Evolutionary conservation across 192 early-diverging fungal genomes (phyloP), one percentile per base, ranked within the genome.

Genomic region (Gaertneriomyces semiglobifer): DNA sequence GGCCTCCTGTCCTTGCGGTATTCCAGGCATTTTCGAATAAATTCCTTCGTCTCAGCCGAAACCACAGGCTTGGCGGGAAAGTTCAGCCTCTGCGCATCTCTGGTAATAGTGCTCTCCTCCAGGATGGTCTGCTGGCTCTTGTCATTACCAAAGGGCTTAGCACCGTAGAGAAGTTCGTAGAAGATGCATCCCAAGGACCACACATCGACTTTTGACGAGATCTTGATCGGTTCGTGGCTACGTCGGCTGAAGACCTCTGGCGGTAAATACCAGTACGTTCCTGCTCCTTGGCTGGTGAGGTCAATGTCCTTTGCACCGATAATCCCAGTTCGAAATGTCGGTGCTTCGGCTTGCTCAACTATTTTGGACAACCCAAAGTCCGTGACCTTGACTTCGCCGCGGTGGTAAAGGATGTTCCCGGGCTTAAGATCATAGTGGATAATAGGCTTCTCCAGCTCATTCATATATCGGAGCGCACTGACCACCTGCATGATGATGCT

Each of bases 391-490:
- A 73, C 66, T 38, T 68, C 58, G 7, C 71, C 71, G 18, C 62
- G 60, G 56, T 62, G 58, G 11, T 60, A 62, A 33, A 73, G 66
- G 38, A 73, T 59, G 58, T 73, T 73, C 1, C 53, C 71, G 3
- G 71, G 71, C 45, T 73, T 73, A 16, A 73, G 44, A 55, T 73
- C 71, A 52, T 69, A 73, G 53, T 73, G 71, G 3, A 73, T 73
- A 39, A 73, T 67, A 9, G 71, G 65, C 4, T 50, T 44, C 11
- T 57, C 48, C 53, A 62, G 25, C 60, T 66, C 66, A 46, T 73
- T 73, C 53, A 73, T 48, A 43, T 73, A 73, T 45, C 53, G 60
- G 51, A 73, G 50, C 33, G 64, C 71, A 16, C 39, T 39, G 44
- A 73, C 9, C 10, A 73, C 66, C 40, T 73, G 71, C 19, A 53